These are phyloP conservation scores for Magnolia kwangsiensis DNA, from an alignment of 164 flowering plant species.

Conservation along the genomic window DNA sequence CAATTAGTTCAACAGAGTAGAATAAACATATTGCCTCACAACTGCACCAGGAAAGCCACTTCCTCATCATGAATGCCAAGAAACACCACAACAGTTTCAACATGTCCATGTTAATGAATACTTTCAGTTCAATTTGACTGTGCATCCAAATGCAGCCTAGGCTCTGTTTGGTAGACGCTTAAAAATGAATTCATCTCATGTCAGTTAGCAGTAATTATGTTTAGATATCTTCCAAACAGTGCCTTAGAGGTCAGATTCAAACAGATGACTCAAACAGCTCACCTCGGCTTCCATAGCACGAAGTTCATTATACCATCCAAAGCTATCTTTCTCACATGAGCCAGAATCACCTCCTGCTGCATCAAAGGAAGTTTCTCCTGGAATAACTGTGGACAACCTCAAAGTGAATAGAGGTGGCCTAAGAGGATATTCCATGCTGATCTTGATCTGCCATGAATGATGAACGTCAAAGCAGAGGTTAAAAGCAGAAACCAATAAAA, in stretches of 20 bases:
- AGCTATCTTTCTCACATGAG: conserved; percentile 19
- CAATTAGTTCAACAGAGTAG: not conserved
- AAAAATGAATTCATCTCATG: not conserved
- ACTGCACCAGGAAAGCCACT: too few relatives aligned
- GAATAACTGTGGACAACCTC: conserved; percentile 26
- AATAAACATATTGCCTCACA: not conserved
- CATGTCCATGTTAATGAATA: not conserved
- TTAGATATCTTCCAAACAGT: too few relatives aligned
- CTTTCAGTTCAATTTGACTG: not conserved
- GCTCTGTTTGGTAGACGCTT: not conserved
- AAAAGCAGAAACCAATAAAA: conserved; percentile 7
- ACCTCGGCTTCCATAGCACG: conserved; percentile 97
- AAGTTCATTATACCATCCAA: conserved; percentile 70
- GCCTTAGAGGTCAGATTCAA: not conserved
- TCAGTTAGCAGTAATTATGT: not conserved
- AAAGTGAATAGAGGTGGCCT: conserved; percentile 76
- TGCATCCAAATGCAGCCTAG: not conserved
- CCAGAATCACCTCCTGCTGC: not conserved
- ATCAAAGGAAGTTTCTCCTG: conserved; percentile 28
- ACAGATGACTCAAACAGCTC: conserved; percentile 8
- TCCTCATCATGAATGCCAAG: too few relatives aligned
- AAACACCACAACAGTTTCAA: not conserved
- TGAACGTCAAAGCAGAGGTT: conserved; percentile 7
- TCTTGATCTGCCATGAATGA: conserved; percentile 53
- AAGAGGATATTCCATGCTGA: conserved; percentile 90